Conservation (phyloP, 1,284 basidiomycete species). For the Abortiporus biennis region DNA sequence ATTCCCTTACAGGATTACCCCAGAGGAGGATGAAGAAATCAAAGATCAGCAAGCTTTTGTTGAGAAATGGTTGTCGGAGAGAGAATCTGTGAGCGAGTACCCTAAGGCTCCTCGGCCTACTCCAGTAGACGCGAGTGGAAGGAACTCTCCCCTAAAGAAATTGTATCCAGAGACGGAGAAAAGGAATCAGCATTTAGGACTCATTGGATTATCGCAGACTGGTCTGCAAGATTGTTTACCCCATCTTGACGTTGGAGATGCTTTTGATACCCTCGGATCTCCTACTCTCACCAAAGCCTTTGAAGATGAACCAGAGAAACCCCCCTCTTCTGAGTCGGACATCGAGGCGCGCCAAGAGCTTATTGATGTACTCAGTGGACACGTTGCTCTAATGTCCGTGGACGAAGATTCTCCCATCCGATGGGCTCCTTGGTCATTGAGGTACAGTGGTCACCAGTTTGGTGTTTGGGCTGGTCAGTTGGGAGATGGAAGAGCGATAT, state of each 20-base stretch:
- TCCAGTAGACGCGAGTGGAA: not conserved
- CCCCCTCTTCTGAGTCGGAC: constrained; percentile 30
- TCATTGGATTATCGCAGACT: constrained; percentile 67
- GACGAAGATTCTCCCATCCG: constrained; percentile 32
- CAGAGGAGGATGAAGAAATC: constrained; percentile 35
- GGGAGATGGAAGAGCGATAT: constrained; percentile 92
- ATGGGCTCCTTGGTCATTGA: constrained; percentile 87
- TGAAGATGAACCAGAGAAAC: constrained; percentile 15
- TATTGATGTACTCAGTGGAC: constrained; percentile 76
- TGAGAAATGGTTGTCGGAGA: constrained; percentile 63
- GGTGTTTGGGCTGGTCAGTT: constrained; percentile 95
- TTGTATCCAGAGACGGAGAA: constrained; percentile 37
- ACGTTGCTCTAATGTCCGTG: constrained; percentile 62
- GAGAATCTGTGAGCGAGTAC: constrained; percentile 47
- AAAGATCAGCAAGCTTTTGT: constrained; percentile 59
- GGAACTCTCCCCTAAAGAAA: constrained; percentile 26
- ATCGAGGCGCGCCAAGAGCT: constrained; percentile 60
- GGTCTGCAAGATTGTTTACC: constrained; percentile 77
- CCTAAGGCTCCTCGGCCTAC: constrained; percentile 5
- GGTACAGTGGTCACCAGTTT: constrained; percentile 92
- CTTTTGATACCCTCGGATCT: constrained; percentile 54
- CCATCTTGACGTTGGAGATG: constrained; percentile 83
- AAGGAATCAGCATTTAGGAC: constrained; percentile 52
- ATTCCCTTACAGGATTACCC: constrained; percentile 80
- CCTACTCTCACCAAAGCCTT: constrained; percentile 36